phyloP scores from a whole-genome alignment of 106 monocot genomes.

The Ottelia alismoides region DNA sequence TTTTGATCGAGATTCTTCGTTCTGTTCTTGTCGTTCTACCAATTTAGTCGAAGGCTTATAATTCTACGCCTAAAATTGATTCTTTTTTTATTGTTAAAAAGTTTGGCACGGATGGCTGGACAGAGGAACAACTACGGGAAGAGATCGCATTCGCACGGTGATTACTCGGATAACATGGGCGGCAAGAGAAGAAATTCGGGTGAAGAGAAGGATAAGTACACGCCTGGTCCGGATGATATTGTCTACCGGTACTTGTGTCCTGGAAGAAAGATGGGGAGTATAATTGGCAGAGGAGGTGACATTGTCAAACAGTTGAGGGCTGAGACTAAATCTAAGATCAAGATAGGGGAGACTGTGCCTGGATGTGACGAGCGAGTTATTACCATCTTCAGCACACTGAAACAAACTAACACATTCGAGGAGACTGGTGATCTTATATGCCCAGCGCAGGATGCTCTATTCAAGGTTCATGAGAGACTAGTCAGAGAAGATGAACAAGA shows the following conservation, averaged over 20 bases:
- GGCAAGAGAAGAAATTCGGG: conserved; percentile 80
- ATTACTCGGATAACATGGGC: conserved; percentile 65
- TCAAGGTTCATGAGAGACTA: conserved; percentile 72
- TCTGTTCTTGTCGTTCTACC: no score
- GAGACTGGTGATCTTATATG: conserved; percentile 55
- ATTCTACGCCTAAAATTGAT: no score
- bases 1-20: no score
- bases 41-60: no score
- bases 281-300: conserved; percentile 93
- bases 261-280: conserved; percentile 71
- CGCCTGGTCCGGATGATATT: conserved; percentile 76
- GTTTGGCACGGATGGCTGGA: conserved; percentile 83
- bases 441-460: conserved; percentile 94
- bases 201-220: conserved; percentile 62
- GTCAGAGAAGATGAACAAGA: conserved; percentile 33
- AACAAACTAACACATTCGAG: conserved; percentile 46
- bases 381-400: conserved; percentile 66
- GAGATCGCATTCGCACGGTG: conserved; percentile 44
- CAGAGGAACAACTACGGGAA: conserved; percentile 79
- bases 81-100: no score
- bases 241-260: conserved; percentile 86
- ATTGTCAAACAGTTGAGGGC: conserved; percentile 92
- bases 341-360: conserved; percentile 66
- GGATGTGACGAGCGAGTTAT: conserved; percentile 86
- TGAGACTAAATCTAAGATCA: conserved; percentile 77